Conservation (phyloP, 2,329 filamentous ascomycete genomes). For the Neofusicoccum umdonicola region DNA sequence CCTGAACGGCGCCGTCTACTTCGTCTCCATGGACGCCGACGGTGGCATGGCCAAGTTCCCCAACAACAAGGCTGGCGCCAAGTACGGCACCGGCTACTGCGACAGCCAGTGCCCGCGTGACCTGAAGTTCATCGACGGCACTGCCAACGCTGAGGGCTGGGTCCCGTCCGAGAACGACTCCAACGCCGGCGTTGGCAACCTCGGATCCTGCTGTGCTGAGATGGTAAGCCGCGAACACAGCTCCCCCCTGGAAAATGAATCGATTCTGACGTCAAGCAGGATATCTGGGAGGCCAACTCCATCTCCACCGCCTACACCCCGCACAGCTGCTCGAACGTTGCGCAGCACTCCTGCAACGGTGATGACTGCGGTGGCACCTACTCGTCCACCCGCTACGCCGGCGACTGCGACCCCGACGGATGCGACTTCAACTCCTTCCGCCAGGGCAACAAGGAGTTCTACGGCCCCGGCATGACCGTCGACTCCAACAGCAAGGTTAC, state of each 20-base stretch:
- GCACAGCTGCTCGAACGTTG: constrained; percentile 55
- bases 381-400: constrained; percentile 52
- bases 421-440: constrained; percentile 69
- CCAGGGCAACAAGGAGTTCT: constrained; percentile 59
- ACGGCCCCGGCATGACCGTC: constrained; percentile 50
- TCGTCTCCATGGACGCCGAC: constrained; percentile 59
- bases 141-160: constrained; percentile 59
- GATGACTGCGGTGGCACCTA: constrained; percentile 40
- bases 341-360: constrained; percentile 52
- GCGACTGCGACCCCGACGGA: constrained; percentile 62
- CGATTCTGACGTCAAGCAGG: neutral
- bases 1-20: constrained; percentile 65
- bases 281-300: constrained; percentile 55
- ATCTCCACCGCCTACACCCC: constrained; percentile 61
- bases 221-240: constrained; percentile 43
- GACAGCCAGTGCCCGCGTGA: constrained; percentile 29
- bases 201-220: constrained; percentile 64
- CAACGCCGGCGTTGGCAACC: constrained; percentile 52
- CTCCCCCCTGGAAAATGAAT: too few species aligned
- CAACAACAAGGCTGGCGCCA: constrained; percentile 46
- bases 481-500: constrained; percentile 37
- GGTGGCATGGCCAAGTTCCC: constrained; percentile 55
- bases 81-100: constrained; percentile 58
- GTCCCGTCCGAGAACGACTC: constrained; percentile 50
- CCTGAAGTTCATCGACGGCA: constrained; percentile 50